phyloP scores from a whole-genome alignment of 176 grass and related monocot genomes.

The Metroxylon sagu region DNA sequence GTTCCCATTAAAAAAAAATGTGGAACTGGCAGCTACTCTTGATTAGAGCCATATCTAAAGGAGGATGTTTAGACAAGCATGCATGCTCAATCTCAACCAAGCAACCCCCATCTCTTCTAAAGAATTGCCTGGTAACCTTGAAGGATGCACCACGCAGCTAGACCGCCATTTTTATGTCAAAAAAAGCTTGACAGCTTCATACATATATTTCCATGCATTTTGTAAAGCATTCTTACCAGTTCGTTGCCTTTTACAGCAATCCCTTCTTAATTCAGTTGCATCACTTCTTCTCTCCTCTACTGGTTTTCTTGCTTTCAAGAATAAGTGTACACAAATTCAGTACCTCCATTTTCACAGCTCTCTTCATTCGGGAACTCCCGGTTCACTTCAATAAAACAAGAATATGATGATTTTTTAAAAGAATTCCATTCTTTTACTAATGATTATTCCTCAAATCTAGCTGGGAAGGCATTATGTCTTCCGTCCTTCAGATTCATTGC shows the following conservation, averaged over 20 bases:
- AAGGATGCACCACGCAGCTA: neutral
- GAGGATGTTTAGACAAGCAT: no score
- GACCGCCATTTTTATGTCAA: constrained; percentile 1
- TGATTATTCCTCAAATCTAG: constrained; percentile 64
- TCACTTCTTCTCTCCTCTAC: constrained; percentile 40
- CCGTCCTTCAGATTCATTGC: constrained; percentile 52
- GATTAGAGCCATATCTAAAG: no score
- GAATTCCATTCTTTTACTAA: constrained; percentile 38
- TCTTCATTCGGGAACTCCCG: constrained; percentile 68
- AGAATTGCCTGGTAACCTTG: no score
- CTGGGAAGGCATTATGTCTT: constrained; percentile 48
- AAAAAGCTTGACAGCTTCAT: constrained; percentile 21
- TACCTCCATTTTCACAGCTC: constrained; percentile 56
- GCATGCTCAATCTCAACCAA: no score
- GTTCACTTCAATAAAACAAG: constrained; percentile 71
- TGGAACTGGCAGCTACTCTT: no score
- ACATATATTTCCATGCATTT: constrained; percentile 8
- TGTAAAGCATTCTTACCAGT: constrained; percentile 28
- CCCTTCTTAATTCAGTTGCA: constrained; percentile 41
- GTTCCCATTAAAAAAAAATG: no score
- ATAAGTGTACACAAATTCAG: constrained; percentile 31
- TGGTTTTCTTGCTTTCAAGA: constrained; percentile 51
- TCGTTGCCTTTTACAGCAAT: constrained; percentile 28
- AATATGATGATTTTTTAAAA: constrained; percentile 66
- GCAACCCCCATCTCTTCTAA: no score